Evolutionary conservation across 371 early-diverging fungal species (phyloP).

Genomic region (Racocetra persica): DNA sequence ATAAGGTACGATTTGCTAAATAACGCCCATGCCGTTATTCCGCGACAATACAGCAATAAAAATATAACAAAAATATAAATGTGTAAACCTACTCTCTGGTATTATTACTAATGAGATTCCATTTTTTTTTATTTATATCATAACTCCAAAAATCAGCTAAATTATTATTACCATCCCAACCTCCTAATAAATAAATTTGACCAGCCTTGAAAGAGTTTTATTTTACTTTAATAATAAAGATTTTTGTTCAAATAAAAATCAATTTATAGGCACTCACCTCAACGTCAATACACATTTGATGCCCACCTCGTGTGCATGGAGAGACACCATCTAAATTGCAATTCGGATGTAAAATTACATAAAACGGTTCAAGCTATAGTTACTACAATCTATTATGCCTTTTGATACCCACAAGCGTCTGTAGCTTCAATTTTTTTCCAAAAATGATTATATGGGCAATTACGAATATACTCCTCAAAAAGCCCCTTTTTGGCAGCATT

Average conservation of each 20-base stretch:
- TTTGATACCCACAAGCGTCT: not conserved
- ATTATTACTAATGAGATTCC: slow-evolving; percentile 80
- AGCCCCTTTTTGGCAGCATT: slow-evolving; percentile 65
- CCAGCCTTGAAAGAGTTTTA: slow-evolving; percentile 50
- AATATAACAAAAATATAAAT: no score
- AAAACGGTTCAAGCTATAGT: no score
- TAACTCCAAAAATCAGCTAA: slow-evolving; percentile 93
- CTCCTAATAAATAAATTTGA: slow-evolving; percentile 91
- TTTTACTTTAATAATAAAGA: not conserved
- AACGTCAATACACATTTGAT: slow-evolving; percentile 94
- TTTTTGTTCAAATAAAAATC: not conserved
- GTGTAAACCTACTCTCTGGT: slow-evolving; percentile 63
- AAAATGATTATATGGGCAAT: slow-evolving; percentile 69
- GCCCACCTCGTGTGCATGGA: slow-evolving; percentile 87
- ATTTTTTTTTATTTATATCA: slow-evolving; percentile 62
- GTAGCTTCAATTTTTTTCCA: slow-evolving; percentile 71
- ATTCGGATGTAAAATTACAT: no score
- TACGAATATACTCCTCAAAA: slow-evolving; percentile 74
- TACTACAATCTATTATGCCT: not conserved
- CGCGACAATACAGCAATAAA: no score
- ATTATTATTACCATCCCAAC: slow-evolving; percentile 93
- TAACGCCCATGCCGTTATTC: no score
- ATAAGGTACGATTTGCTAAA: no score
- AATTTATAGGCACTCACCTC: slow-evolving; percentile 46
- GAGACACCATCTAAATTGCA: slow-evolving; percentile 48